Conservation (phyloP, 1,284 basidiomycete species). For the Phlebopus sp. region DNA sequence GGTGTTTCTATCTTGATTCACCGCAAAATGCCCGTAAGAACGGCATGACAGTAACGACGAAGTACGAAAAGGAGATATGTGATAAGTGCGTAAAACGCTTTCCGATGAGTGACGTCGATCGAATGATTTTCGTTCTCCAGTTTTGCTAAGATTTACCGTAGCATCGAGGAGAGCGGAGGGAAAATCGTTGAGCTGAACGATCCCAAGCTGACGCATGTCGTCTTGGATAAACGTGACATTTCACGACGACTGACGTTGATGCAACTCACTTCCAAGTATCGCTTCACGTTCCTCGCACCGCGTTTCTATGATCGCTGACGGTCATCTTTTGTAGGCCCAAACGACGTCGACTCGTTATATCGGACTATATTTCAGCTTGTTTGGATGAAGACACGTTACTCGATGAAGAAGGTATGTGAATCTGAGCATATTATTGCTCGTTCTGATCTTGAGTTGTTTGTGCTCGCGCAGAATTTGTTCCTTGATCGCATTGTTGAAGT, state of each 20-base stretch:
- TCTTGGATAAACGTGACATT: slow-evolving; percentile 76
- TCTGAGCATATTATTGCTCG: background rate
- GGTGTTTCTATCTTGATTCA: slow-evolving; percentile 87
- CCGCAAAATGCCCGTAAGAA: slow-evolving; percentile 67
- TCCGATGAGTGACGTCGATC: background rate
- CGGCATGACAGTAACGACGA: slow-evolving; percentile 56
- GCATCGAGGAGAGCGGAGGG: slow-evolving; percentile 71
- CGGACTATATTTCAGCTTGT: slow-evolving; percentile 74
- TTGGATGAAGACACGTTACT: slow-evolving; percentile 77
- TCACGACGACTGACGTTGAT: slow-evolving; percentile 69
- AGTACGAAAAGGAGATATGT: slow-evolving; percentile 48
- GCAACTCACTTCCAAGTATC: slow-evolving; percentile 67
- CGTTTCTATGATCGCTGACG: slow-evolving; percentile 3
- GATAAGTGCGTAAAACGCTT: slow-evolving; percentile 43
- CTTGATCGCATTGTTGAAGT: background rate
- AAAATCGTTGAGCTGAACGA: slow-evolving; percentile 65
- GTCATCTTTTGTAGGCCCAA: slow-evolving; percentile 53
- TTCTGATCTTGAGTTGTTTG: background rate
- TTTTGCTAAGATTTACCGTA: slow-evolving; percentile 48
- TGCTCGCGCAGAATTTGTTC: slow-evolving; percentile 4
- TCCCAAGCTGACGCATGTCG: slow-evolving; percentile 78
- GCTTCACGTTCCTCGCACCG: slow-evolving; percentile 2
- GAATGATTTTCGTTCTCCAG: slow-evolving; percentile 41
- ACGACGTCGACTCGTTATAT: slow-evolving; percentile 72
- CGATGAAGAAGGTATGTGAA: slow-evolving; percentile 63